Base-by-base conservation (phyloP, 2,329 filamentous ascomycete species). In the Mycosphaerella sp. region DNA sequence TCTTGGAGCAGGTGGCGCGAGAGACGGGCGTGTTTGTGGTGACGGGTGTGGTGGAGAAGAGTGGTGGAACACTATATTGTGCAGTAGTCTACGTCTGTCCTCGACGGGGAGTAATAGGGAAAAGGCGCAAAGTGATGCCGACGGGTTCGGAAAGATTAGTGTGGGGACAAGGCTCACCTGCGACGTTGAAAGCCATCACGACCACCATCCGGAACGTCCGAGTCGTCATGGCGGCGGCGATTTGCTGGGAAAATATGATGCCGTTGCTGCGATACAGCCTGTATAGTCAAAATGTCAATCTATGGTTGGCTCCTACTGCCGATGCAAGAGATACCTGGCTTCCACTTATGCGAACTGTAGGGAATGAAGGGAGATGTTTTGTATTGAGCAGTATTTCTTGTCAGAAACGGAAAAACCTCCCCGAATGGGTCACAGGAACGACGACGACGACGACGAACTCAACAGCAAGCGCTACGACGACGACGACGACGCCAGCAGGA, bases 161-260 rank as follows among this genome's bases (percentile, higher is more conserved):
- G 55, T 96, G 91, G 91, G 89, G 87, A 0, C 88, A 95, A 68
- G 91, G 90, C 40, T 85, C 84, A 2, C 82, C 91, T 0, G 81
- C 81, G 0, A 93, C 89, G 3, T 78, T 96, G 29, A 82, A 82
- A 58, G 91, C 90, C 3, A 82, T 95, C 1, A 85, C 82, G 26
- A 90, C 89, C 1, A 81, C 77, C 23, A 89, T 96, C 68, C 85
- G 85, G 57, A 89, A 89, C 47, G 81, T 90, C 2, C 83, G 82
- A 59, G 73, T 96, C 56, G 92, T 88, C 53, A 80, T 96, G 56
- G 91, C 86, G 0, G 84, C 87, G 2, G 92, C 90, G 3, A 95
- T 97, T 61, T 95, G 91, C 76, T 96, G 91, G 91, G 91, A 97
- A 71, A 95, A 88, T 70, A 95, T 92, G 73, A 96, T 95, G 90